These are phyloP conservation scores for Aspergillus sp. DNA, from an alignment of 2,329 filamentous ascomycete genomes.

Conservation along the genomic window DNA sequence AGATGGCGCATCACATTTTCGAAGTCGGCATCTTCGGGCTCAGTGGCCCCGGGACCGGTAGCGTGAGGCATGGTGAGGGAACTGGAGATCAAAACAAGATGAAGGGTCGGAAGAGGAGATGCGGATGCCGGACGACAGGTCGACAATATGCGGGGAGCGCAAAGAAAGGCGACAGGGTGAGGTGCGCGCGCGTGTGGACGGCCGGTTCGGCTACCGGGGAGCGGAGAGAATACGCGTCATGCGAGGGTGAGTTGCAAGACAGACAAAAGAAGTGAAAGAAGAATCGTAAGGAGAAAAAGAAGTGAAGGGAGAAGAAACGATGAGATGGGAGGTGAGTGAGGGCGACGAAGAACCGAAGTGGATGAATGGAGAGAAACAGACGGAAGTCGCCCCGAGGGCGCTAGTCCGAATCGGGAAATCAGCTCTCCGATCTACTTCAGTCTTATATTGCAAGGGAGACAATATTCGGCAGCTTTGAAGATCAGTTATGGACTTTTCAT, in stretches of 20 bases:
- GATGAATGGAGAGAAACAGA: conserved; percentile 2
- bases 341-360: conserved; percentile 5
- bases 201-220: neutral
- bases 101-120: neutral
- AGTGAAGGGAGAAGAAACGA: neutral
- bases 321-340: conserved; percentile 1
- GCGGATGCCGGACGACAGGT: neutral
- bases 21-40: conserved; percentile 39
- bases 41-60: conserved; percentile 26
- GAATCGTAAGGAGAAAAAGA: neutral
- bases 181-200: neutral
- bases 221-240: neutral
- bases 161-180: neutral
- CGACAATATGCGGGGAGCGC: neutral
- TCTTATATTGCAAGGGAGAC: neutral
- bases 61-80: conserved; percentile 39
- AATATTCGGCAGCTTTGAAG: neutral
- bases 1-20: conserved; percentile 43
- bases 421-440: conserved; percentile 15
- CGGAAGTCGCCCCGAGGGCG: conserved; percentile 6
- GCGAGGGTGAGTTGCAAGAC: neutral
- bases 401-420: conserved; percentile 28
- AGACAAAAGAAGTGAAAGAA: neutral
- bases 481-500: neutral
- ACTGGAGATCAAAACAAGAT: neutral